Percentiles rank a stretch among this genome's conserved stretches.
Evolutionary conservation across 306 rosid species (phyloP).

Genomic region (Prunus armeniaca): DNA sequence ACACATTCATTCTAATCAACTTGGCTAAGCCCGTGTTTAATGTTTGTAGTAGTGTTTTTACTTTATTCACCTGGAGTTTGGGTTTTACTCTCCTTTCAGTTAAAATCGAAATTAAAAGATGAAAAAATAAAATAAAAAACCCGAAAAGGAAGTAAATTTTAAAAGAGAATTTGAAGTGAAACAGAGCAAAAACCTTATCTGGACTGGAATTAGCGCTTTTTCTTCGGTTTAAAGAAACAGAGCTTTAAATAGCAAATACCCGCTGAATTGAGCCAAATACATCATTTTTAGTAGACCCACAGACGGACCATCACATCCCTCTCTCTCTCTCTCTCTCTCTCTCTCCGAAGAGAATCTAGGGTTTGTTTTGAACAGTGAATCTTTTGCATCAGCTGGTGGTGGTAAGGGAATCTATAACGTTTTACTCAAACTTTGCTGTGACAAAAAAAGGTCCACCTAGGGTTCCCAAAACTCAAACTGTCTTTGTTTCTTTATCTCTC

Average conservation of each 20-base stretch:
- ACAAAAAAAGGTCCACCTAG: conserved; percentile 1
- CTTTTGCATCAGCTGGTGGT: conserved; percentile 20
- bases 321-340: conserved; percentile 20
- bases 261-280: conserved; percentile 20
- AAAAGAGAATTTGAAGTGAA: neutral
- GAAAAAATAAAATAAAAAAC: neutral
- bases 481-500: neutral
- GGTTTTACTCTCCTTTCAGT: neutral
- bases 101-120: no score
- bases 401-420: conserved; percentile 21
- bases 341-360: conserved; percentile 52
- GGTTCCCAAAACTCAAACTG: conserved; percentile 19
- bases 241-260: conserved; percentile 16
- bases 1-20: accelerated
- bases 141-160: neutral
- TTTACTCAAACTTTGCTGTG: conserved; percentile 4
- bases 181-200: conserved; percentile 21
- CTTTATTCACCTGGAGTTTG: neutral
- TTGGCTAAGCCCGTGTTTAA: accelerated
- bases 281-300: conserved; percentile 23
- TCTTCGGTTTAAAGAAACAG: conserved; percentile 8
- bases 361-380: conserved; percentile 54
- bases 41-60: neutral
- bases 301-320: conserved; percentile 1
- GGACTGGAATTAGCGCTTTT: conserved; percentile 25